A percentile compares a stretch with the other conserved stretches of the same genome.
Evolutionary conservation across 495 filamentous ascomycete genomes (phyloP).

Genomic region (Apodospora peruviana): DNA sequence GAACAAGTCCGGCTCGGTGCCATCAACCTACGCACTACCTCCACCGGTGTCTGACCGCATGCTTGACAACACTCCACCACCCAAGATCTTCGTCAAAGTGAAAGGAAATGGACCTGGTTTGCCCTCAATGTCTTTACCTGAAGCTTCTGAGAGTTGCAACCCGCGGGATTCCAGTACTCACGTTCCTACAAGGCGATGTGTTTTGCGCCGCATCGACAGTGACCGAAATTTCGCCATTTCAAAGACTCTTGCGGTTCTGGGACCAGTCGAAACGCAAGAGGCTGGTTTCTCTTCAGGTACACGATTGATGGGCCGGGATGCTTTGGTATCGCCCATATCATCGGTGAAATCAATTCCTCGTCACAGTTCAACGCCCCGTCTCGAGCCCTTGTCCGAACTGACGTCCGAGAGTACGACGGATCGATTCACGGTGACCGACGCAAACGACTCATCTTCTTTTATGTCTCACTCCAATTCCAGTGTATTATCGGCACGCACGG

Average conservation of each 20-base stretch:
- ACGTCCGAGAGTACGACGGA: not conserved
- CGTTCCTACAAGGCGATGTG: not conserved
- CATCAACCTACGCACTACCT: not conserved
- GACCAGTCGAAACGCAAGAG: not conserved
- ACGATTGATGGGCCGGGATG: no score
- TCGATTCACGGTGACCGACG: not conserved
- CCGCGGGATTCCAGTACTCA: not conserved
- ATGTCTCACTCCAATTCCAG: slow-evolving; percentile 19
- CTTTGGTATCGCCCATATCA: no score
- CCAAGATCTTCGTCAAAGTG: not conserved
- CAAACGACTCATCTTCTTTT: not conserved
- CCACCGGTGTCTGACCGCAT: not conserved
- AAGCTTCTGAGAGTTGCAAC: no score
- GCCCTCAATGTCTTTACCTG: not conserved
- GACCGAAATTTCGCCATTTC: slow-evolving; percentile 8
- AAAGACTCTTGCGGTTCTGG: not conserved
- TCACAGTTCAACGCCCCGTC: no score
- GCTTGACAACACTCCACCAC: not conserved
- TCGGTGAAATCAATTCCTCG: no score
- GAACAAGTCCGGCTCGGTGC: no score
- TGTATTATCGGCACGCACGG: slow-evolving; percentile 7
- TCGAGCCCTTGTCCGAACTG: no score
- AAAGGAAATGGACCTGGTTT: not conserved
- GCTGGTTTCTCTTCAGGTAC: no score
- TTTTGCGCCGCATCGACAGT: slow-evolving; percentile 16